Base-by-base conservation (phyloP, 2,329 filamentous ascomycete genomes). In the Aureobasidium sp. region DNA sequence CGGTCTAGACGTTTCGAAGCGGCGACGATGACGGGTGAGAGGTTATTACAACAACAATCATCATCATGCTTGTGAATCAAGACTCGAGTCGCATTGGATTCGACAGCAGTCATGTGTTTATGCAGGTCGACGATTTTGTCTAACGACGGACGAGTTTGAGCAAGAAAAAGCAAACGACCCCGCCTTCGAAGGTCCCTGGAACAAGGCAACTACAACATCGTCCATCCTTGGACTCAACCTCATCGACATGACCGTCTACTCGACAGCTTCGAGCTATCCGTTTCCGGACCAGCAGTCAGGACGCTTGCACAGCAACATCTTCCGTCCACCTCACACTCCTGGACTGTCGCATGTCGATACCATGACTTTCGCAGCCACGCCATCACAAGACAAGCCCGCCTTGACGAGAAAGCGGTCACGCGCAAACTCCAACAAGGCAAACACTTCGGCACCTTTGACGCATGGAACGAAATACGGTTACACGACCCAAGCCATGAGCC, bases 271-370 rank as follows among this genome's bases (percentile, higher is more conserved):
- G 43, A 40, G 55, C 43, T 42, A 49, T 40, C 45, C 55, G 21
- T 59, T 59, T 8, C 35, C 45, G 45, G 55, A 59, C 7, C 55
- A 59, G 27, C 43, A 49, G 23, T 42, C 55, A 11, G 35, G 35
- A 25, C 29, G 29, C 11, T 50, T 60, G 11, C 27, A 60, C 33
- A 46, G 31, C 42, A 57, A 61, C 37, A 54, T 62, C 25, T 62
- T 62, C 15, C 60, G 47, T 25, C 60, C 60, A 35, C 60, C 60
- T 21, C 21, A 13, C 31, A 62, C 54, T 10, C 46, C 54, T 19
- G 60, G 51, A 40, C 38, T 33, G 27, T 31, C 49, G 19, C 21
- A 55, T 53, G 23, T 40, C 45, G 33, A 43, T 27, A 29, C 23
- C 4, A 43, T 33, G 19, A 8, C 8, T 25, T 51, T 47, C n/a